Base-by-base conservation (phyloP, 257 asterid species). In the Ehretia macrophylla region DNA sequence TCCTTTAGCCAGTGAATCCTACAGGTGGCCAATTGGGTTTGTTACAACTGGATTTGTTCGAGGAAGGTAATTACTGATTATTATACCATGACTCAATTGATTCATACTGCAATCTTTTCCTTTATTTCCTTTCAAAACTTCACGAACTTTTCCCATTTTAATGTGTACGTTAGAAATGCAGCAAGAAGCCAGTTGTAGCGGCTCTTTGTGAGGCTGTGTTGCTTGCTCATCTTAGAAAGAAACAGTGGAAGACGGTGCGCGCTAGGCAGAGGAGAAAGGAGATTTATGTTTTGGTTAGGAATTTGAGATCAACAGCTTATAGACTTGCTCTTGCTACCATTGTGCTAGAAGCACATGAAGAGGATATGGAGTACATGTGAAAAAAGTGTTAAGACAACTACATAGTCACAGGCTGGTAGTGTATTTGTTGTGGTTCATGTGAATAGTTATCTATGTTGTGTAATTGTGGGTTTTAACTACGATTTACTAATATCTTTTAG, bases 1-100 rank as follows among this genome's bases (percentile, higher is more conserved):
- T 53, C 68, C 77, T 20, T 52, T 66, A 35, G 56, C 42, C 10
- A 58, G 5, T 32, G 84, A 73, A 27, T 77, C 77, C 58, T 64
- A 56, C 62, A 79, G 99, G 74, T 71, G 75, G 78, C 94, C 95
- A 13, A 75, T 88, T 60, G 99, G 99, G 56, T 92, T 88, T 58
- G 68, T 88, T 40, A 92, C 96, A 48, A 74, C 85, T 59, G 99
- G 95, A 48, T 93, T 83, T 68, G 87, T 89, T 38, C 88, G 75
- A 52, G 97, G 99, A 81, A 88, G 97, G 97, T 76, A 71, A 76
- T 79, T 68, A n/a, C n/a, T n/a, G n/a, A n/a, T n/a, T n/a, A n/a
- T n/a, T n/a, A n/a, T n/a, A n/a, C 51, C 12, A 54, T 11, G 18
- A 10, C 44, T 39, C 48, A 35, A 51, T 11, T 38, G 14, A 4